Evolutionary conservation across 331 rosid species (phyloP), one percentile per base, ranked within the genome.

Genomic region (Malus hybrid): DNA sequence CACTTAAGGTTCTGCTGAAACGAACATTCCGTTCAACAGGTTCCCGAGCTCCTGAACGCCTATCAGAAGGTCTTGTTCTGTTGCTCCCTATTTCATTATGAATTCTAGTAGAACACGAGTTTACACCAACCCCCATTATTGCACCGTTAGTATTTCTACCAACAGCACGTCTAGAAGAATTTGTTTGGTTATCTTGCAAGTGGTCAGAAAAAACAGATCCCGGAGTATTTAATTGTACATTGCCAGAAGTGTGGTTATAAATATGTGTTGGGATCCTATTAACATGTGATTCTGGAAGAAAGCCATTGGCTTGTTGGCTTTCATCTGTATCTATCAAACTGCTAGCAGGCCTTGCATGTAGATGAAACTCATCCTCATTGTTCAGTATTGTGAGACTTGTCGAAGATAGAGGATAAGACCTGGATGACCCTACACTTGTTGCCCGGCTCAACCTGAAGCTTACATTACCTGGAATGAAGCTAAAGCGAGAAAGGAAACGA

Each of bases 401-500:
- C 4, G 97, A 79, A 82, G 98, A 85, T 78, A 78, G 77, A 19
- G 97, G 93, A 70, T 78, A 82, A 72, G 95, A 88, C 76, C 86
- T 87, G 32, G 97, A 89, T 52, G 98, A 95, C 75, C 99, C 96
- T 81, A 92, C 84, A 78, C 98, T 92, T 67, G 87, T 82, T 57
- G 98, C 89, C 82, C 99, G 87, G 82, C 92, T 92, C 36, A 95
- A 86, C 75, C 98, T 88, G 82, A 90, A 95, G 88, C 98, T 92
- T 72, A 92, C 63, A 50, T 87, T 90, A 42, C 93, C 96, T 2
- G 99, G 99, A 79, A 87, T 78, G 75, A 90, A 84, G 79, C 97
- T 92, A 82, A 90, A 90, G 7, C 93, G 92, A 77, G 99, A 92
- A 81, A 95, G 87, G 74, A 95, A 85, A 57, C 88, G 88, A 71